These are phyloP conservation scores for Acanthamoeba castellanii DNA, from an alignment of 208 protist species.

Conservation along the genomic window DNA sequence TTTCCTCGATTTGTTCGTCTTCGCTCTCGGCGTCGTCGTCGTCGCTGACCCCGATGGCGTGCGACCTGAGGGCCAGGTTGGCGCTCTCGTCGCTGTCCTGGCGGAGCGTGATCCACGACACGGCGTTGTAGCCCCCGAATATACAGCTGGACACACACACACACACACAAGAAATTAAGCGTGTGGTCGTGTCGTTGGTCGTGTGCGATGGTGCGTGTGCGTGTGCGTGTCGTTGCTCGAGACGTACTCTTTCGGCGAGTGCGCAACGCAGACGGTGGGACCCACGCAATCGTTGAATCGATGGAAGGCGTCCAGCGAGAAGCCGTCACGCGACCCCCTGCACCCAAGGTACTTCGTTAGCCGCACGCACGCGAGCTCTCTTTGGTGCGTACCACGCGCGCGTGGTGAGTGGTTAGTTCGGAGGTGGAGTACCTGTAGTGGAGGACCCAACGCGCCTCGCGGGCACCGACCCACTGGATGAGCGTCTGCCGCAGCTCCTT, in stretches of 20 bases:
- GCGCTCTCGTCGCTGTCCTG: not conserved
- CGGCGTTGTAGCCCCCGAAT: conserved; percentile 9
- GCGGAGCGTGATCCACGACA: conserved; percentile 21
- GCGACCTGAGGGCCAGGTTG: not conserved
- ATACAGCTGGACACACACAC: not conserved
- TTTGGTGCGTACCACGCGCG: not conserved
- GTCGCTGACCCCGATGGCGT: not conserved
- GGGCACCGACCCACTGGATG: not conserved
- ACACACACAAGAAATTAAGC: not conserved
- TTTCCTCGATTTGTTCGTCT: not conserved
- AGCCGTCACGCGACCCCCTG: conserved; percentile 2
- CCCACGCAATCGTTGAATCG: conserved; percentile 12
- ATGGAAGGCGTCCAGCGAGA: not conserved
- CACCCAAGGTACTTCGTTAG: not conserved
- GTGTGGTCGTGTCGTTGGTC: no score
- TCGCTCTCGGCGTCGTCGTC: not conserved
- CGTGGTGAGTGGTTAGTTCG: not conserved
- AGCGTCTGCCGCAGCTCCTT: not conserved
- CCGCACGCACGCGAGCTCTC: no score
- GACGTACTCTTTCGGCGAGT: not conserved
- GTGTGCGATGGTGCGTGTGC: not conserved
- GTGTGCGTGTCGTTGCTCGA: not conserved
- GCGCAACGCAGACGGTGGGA: not conserved
- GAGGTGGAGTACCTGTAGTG: not conserved
- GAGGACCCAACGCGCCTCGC: conserved; percentile 4